phyloP scores from a whole-genome alignment of 2,329 filamentous ascomycete species.

The Fragosphaeria purpurea region DNA sequence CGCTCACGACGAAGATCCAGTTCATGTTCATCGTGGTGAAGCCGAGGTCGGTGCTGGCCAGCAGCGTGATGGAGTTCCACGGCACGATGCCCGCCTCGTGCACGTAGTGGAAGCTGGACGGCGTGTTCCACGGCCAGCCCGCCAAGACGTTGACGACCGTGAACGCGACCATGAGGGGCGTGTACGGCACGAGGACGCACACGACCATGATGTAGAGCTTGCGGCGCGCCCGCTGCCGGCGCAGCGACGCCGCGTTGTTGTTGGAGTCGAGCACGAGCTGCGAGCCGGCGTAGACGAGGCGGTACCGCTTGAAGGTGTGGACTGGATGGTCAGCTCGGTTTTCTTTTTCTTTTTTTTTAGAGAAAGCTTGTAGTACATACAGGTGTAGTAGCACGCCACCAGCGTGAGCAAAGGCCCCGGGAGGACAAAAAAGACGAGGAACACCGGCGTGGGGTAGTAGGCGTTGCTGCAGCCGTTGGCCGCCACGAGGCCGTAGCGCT shows the following conservation, averaged over 20 bases:
- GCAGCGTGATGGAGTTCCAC: constrained; percentile 38
- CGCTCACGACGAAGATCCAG: constrained; percentile 39
- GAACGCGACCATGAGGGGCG: constrained; percentile 36
- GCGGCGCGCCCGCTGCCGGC: constrained; percentile 37
- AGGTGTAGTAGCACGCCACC: constrained; percentile 34
- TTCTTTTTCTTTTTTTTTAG: background rate
- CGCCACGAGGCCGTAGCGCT: constrained; percentile 40
- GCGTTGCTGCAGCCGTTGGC: constrained; percentile 39
- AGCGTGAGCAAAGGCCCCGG: constrained; percentile 35
- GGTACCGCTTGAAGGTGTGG: constrained; percentile 38
- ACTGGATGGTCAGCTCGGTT: constrained; percentile 20
- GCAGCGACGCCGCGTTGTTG: constrained; percentile 29
- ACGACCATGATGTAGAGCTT: constrained; percentile 47
- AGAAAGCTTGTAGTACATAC: constrained; percentile 5
- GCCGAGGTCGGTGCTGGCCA: constrained; percentile 29
- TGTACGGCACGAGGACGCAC: constrained; percentile 40
- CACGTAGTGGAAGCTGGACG: constrained; percentile 32
- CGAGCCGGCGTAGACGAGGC: constrained; percentile 32
- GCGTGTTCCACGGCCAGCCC: constrained; percentile 19
- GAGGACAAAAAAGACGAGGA: constrained; percentile 36
- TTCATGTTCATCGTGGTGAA: constrained; percentile 33
- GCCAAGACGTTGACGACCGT: constrained; percentile 30
- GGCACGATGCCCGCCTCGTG: constrained; percentile 28
- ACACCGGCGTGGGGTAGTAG: constrained; percentile 36
- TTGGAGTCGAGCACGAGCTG: constrained; percentile 24